Evolutionary conservation across 371 early-diverging fungal species (phyloP), one percentile per base, ranked within the genome.

Genomic region (Mortierella sp.): DNA sequence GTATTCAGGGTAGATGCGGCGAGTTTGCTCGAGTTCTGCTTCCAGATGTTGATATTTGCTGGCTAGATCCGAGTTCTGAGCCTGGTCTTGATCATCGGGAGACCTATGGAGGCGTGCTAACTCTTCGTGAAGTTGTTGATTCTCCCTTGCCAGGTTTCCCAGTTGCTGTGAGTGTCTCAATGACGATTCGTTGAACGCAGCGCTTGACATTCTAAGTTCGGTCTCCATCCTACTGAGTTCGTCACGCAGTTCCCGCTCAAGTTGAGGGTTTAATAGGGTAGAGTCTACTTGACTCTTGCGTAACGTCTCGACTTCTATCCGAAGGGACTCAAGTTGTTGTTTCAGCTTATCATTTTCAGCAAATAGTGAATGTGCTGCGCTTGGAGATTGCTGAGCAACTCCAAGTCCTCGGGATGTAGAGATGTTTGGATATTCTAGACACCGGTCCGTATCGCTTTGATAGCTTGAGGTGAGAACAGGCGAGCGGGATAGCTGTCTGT

Each of bases 341-440:
- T 68, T 67, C 3, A 77, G 43, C 20, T 61, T 51, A 24, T 68
- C 52, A 24, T 77, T 77, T 47, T 76, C 77, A 45, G 45, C 18
- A 18, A 5, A 12, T 12, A 11, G 16, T 18, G 1, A 10, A 22
- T n/a, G 55, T 11, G 26, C 5, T 55, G 55, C n/a, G 55, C 20
- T 22, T 11, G 22, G 22, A 22, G 22, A 12, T 45, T 45, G 45
- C 45, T 45, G 45, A 45, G 45, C 18, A 45, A 18, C 45, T 45
- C 12, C 45, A 18, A 12, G 12, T 16, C 18, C 45, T 45, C 12
- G 45, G 18, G 45, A 45, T 45, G 18, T 18, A 45, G 45, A 45
- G 4, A 12, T 45, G 12, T 16, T 4, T 12, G 45, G 45, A 45
- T 45, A 45, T 45, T 12, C 45, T 16, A 11, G 26, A 22, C n/a